Evolutionary conservation across 2,329 filamentous ascomycete species (phyloP), one percentile per base, ranked within the genome.

Genomic region (Ceratocystis cacaofunesta): DNA sequence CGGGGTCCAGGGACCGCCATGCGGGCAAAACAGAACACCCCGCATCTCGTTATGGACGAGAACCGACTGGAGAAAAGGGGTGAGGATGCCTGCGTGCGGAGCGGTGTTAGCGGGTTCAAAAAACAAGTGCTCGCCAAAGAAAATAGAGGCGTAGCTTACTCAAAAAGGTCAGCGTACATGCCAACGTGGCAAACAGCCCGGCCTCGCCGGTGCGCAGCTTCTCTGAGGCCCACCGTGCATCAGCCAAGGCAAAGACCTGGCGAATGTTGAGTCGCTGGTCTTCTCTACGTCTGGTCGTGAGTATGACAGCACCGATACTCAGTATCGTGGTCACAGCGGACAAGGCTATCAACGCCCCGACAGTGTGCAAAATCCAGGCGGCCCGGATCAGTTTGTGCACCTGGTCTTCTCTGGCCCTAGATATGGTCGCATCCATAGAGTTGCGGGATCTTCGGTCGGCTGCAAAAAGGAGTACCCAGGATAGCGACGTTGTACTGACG

Each of bases 211-310:
- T 43, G 5, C 62, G 62, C 57, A 67, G 58, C 22, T 65, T 67
- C 36, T 62, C 55, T 22, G 66, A 17, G 5, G 50, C 41, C 66
- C 66, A 65, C 6, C 41, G 48, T 8, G 44, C 46, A 50, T 67
- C 66, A 15, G 66, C 66, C 57, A 67, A 36, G 17, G 66, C 63
- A 65, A 67, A 67, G 2, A 63, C 63, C 50, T 67, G 66, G 22
- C 63, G 63, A 10, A 67, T 32, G n/a, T 65, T 67, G 17, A 67
- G 36, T 5, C 19, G 25, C 43, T 66, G 50, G 19, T 60, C 55
- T 8, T n/a, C 43, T 4, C 62, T 22, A 19, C 63, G 52, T 1
- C 65, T 61, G 25, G 63, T 65, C 1, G 66, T 65, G 25, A 67
- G 36, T 4, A 32, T 46, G 5, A 67, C 66, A n/a, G 66, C 62